Evolutionary conservation across 176 grass and related monocot species (phyloP).

Genomic region (Oryza glaberrima): DNA sequence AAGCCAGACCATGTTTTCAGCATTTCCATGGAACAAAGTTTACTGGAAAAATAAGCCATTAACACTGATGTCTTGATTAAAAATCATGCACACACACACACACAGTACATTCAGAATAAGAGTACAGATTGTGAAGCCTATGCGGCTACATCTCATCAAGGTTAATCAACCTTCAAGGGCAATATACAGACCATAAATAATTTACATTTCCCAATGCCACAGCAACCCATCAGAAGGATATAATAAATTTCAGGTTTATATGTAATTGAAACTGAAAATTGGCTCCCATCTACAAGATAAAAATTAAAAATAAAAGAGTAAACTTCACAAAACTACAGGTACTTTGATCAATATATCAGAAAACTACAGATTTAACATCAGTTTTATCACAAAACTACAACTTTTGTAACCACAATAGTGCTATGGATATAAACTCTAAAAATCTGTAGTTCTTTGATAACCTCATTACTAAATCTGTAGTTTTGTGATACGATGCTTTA

Average conservation of each 20-base stretch:
- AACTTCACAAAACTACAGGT: no score
- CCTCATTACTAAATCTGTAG: no score
- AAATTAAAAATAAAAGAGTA: neutral
- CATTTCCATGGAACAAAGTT: conserved; percentile 30
- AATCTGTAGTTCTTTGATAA: no score
- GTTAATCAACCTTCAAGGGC: neutral
- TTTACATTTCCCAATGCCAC: conserved; percentile 3
- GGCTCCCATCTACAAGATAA: neutral
- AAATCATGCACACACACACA: conserved; percentile 5
- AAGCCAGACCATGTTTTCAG: neutral
- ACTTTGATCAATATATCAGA: no score
- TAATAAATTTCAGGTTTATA: neutral
- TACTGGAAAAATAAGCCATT: conserved; percentile 17
- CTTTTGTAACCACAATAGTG: no score
- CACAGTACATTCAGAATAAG: neutral
- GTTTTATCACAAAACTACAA: no score
- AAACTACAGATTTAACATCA: no score
- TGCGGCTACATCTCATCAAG: conserved; percentile 6
- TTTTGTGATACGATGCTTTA: no score
- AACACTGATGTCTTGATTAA: neutral
- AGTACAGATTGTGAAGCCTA: neutral
- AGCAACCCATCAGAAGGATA: conserved; percentile 9
- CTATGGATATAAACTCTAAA: no score
- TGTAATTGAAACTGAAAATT: conserved; percentile 8
- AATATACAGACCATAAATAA: conserved; percentile 32